Evolutionary conservation across 1,284 basidiomycete species (phyloP), one percentile per base, ranked within the genome.

Genomic region (Naganishia sp.): DNA sequence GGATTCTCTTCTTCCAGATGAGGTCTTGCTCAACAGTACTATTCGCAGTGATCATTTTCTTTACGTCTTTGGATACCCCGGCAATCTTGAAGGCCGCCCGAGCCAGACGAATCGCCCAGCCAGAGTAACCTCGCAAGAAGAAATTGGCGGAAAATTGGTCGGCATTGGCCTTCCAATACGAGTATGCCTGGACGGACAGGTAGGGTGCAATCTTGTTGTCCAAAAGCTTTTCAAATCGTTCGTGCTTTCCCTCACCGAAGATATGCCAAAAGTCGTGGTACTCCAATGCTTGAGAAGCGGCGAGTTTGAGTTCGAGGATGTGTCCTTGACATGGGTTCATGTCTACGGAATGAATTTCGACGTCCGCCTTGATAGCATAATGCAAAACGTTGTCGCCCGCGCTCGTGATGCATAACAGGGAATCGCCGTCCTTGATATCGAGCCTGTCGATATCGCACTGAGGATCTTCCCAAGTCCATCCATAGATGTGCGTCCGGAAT

Each of bases 311-410:
- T 76, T 92, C 90, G 28, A 90, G 81, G 42, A 92, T 82, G 76
- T 91, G 89, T 6, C 88, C 88, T 82, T 91, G 89, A 72, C 82
- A 83, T 21, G 85, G 84, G 72, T 84, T 86, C 85, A 88, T 85
- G 75, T 89, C 89, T 52, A 90, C 88, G 55, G 88, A 89, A 70
- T 90, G 88, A 47, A 90, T 87, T 63, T 83, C 81, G 9, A 88
- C 88, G 58, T 83, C 78, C 6, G 86, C 87, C 1, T 83, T 83
- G 55, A 89, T 86, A 6, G 89, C 89, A 72, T 92, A 92, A 77
- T 92, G 90, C 47, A 92, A 80, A 1, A 88, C 88, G 73, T 92
- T 92, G 77, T 90, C 90, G 0, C 90, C 90, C 0, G 89, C 90
- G 62, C 86, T 88, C 1, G 90, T 90, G 72, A 91, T 90, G 25